A percentile compares a stretch with the other conserved stretches of the same genome.
Conservation (phyloP, 352 stramenopile genomes). For the Globisporangium alternatum region DNA sequence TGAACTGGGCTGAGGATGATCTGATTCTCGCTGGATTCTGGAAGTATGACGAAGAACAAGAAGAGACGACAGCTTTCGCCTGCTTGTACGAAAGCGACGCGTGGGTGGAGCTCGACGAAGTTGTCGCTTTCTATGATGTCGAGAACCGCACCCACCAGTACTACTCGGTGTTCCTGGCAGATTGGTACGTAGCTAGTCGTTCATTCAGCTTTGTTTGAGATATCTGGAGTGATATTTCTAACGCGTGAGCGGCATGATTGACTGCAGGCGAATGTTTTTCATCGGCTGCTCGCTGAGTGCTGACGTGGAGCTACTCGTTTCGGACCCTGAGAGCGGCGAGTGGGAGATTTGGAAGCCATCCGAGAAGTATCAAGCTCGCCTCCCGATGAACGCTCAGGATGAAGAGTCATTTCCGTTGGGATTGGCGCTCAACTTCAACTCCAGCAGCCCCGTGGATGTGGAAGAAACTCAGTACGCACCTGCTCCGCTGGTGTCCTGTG, state of each 20-base stretch:
- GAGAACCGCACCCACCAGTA: conserved; percentile 57
- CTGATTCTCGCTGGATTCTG: conserved; percentile 62
- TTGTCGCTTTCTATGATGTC: conserved; percentile 64
- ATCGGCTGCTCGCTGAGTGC: conserved; percentile 72
- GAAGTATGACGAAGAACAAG: conserved; percentile 44
- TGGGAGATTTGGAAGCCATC: conserved; percentile 75
- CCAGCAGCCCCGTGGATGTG: conserved; percentile 37
- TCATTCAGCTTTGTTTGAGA: neutral
- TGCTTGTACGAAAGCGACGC: conserved; percentile 57
- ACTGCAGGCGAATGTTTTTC: conserved; percentile 72
- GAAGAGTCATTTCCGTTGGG: conserved; percentile 68
- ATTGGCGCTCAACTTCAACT: conserved; percentile 59
- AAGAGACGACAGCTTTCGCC: conserved; percentile 48
- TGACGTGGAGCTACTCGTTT: conserved; percentile 76
- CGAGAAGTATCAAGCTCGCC: conserved; percentile 70
- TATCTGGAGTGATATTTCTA: neutral
- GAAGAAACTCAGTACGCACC: conserved; percentile 50
- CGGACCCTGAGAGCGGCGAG: conserved; percentile 49
- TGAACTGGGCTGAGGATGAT: conserved; percentile 73
- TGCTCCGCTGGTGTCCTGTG: conserved; percentile 46
- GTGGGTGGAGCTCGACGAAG: conserved; percentile 52
- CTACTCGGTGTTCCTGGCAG: conserved; percentile 56
- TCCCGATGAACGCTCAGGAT: conserved; percentile 68
- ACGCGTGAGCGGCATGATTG: neutral
- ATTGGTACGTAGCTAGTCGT: conserved; percentile 38